Percentiles rank a stretch among this genome's conserved stretches.
These are phyloP conservation scores for Yamadazyma spencermartinsiae DNA, from an alignment of 1,139 yeast species.

Conservation along the genomic window DNA sequence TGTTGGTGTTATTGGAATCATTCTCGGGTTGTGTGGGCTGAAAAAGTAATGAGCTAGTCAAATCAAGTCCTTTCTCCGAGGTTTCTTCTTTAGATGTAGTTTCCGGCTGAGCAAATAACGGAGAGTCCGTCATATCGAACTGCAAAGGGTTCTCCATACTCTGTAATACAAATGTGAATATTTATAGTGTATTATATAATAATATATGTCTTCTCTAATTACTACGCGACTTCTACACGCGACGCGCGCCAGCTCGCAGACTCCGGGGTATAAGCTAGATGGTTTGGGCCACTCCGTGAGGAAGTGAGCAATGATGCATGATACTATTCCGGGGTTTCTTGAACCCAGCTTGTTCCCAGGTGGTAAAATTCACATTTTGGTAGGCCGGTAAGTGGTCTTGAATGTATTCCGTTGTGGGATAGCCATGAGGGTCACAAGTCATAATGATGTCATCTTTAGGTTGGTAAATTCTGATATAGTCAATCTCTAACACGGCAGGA, in stretches of 20 bases:
- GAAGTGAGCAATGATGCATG: slow-evolving; percentile 17
- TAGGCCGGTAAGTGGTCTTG: slow-evolving; percentile 25
- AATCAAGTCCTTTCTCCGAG: slow-evolving; percentile 2
- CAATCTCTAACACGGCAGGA: slow-evolving; percentile 28
- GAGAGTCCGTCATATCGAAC: slow-evolving; percentile 8
- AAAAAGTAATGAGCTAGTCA: slow-evolving; percentile 8
- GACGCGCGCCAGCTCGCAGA: too few relatives aligned
- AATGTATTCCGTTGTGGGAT: slow-evolving; percentile 29
- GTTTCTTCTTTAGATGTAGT: slow-evolving; percentile 1
- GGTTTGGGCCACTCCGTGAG: slow-evolving; percentile 1
- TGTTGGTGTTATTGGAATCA: neutral
- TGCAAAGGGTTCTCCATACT: slow-evolving; percentile 11
- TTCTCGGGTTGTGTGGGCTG: slow-evolving; percentile 1
- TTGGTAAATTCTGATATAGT: slow-evolving; percentile 30
- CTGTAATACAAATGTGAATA: neutral
- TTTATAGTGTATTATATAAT: neutral
- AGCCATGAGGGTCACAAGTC: slow-evolving; percentile 30
- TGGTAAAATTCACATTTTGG: slow-evolving; percentile 22
- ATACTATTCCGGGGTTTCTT: slow-evolving; percentile 23
- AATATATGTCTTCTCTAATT: too few relatives aligned
- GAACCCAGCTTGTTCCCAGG: slow-evolving; percentile 30
- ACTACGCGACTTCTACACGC: too few relatives aligned
- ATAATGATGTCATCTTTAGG: slow-evolving; percentile 21
- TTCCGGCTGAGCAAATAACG: slow-evolving; percentile 8
- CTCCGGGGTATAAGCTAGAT: too few relatives aligned